Evolutionary conservation across 345 rosid species (phyloP), one percentile per base, ranked within the genome.

Genomic region (Fremontodendron californicum): DNA sequence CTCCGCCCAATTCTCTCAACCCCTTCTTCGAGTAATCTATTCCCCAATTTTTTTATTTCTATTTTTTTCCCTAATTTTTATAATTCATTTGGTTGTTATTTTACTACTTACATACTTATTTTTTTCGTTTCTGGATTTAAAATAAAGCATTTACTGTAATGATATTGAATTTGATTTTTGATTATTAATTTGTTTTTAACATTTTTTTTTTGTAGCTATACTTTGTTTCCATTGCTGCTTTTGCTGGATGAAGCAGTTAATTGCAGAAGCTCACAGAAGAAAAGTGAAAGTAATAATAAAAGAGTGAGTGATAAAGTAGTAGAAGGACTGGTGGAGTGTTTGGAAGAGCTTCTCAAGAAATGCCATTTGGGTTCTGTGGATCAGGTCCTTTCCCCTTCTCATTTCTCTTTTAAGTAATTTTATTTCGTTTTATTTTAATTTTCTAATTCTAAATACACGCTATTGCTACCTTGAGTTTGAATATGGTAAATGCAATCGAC

Each of bases 291-390:
- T 51, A 33, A 51, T 19, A 4, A 48, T 71, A 71, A 48, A 51
- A 31, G 18, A 71, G 91, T 93, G 57, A 90, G 94, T 66, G 99
- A 95, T 81, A 86, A 77, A 79, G 94, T 90, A 43, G 97, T 93
- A 6, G 99, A 95, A 88, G 91, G 90, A 45, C 86, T 87, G 33
- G 75, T 95, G 72, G 83, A 74, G 79, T 95, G 97, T 81, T 87
- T 95, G 85, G 97, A 95, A 81, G 94, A 88, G 78, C 97, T 93
- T 82, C 82, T 93, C 6, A 82, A 78, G 76, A 93, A 93, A 80
- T 89, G 96, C 75, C 76, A 80, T 71, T 73, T 92, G 11, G 85
- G 81, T 33, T 88, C 93, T 33, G 81, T 88, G 8, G 91, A 93
- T 73, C 98, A 95, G 99, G 99, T 95, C 63, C 31, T 25, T 40